Base-by-base conservation (phyloP, 2,329 filamentous ascomycete genomes). In the Botrytis byssoidea region DNA sequence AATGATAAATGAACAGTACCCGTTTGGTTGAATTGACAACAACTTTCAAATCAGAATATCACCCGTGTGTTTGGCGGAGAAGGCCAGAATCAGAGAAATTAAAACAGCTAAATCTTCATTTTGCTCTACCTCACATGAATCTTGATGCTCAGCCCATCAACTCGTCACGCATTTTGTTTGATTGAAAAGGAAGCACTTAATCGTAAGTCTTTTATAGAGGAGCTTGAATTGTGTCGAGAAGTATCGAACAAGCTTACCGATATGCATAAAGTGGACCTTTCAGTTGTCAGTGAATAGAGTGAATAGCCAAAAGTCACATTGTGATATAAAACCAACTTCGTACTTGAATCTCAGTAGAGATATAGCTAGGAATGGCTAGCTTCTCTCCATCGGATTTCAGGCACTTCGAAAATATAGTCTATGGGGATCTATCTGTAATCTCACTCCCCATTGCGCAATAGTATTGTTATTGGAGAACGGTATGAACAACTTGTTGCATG, bases 81-180 rank as follows among this genome's bases (percentile, higher is more conserved):
- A 22, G 0, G 20, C 8, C 9, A 59, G 10, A 35, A 22, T 6
- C n/a, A 35, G 29, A 59, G 8, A 12, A 35, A 4, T 4, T 6
- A 0, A 35, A 35, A 59, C 18, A 10, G 29, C 4, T 32, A 0
- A 1, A 35, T 29, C 55, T 59, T 59, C 29, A 20, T 20, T 10
- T 3, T 9, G 18, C 7, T 8, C 7, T 12, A 1, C 5, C 16
- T 59, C 16, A 35, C 48, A n/a, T 3, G 25, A 51, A 51, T 2
- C 25, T 51, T 51, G 25, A 48, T 0, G 20, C 4, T 7, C 7
- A 59, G 1, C 8, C 55, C 4, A 10, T 0, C 0, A 10, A 9
- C 18, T 18, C 6, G n/a, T 32, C n/a, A 57, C 3, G 7, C 3
- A 60, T 22, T 18, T 1, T 60, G 3, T 35, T 14, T 32, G 32